These are phyloP conservation scores for Leucosporidium creatinivorum DNA, from an alignment of 768 basidiomycete genomes.

Conservation along the genomic window DNA sequence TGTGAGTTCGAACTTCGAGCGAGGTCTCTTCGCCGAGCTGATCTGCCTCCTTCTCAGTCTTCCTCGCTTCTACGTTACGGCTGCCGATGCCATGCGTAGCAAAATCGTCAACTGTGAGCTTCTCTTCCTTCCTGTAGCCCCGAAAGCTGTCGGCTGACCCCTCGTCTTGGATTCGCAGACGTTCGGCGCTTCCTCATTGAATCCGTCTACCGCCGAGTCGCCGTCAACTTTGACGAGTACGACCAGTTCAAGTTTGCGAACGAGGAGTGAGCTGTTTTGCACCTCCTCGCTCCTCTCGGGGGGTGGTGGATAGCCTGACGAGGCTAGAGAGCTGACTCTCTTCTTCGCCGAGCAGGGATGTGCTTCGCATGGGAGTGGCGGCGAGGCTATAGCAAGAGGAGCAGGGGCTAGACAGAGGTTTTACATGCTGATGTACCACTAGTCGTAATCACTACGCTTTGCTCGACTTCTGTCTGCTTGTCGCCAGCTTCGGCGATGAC, in stretches of 20 bases:
- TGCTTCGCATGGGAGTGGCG: slow-evolving; percentile 9
- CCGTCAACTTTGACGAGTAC: slow-evolving; percentile 26
- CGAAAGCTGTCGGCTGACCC: background rate
- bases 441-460: too few species aligned
- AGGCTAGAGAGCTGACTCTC: background rate
- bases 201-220: slow-evolving; percentile 55
- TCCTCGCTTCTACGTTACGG: slow-evolving; percentile 56
- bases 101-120: slow-evolving; percentile 38
- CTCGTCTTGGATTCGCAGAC: slow-evolving; percentile 44
- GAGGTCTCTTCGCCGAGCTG: background rate
- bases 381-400: background rate
- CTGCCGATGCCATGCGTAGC: slow-evolving; percentile 36
- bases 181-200: slow-evolving; percentile 54
- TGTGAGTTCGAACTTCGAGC: slow-evolving; percentile 46
- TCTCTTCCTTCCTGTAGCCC: slow-evolving; percentile 8
- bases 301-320: background rate
- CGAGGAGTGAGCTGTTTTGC: slow-evolving; percentile 1
- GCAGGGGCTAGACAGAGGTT: too few species aligned
- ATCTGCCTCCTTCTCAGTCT: slow-evolving; percentile 43
- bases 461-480: too few species aligned
- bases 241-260: slow-evolving; percentile 14
- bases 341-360: slow-evolving; percentile 1
- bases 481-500: too few species aligned
- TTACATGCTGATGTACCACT: too few species aligned
- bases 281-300: background rate